phyloP scores from a whole-genome alignment of 192 early-diverging fungal species.

The Coemansia sp. region DNA sequence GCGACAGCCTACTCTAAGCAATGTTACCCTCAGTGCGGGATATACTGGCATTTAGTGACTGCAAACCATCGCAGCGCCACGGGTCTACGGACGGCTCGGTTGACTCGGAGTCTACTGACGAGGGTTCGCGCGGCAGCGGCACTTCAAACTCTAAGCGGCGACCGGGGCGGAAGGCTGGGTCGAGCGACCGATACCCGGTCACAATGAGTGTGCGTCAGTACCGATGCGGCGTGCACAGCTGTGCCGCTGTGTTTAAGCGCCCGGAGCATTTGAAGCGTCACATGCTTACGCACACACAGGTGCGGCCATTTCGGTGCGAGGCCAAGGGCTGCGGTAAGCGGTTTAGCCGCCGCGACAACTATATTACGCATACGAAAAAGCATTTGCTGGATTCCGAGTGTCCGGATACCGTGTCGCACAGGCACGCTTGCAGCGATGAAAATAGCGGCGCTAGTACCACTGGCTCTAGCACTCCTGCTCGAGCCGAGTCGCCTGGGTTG shows the following conservation, averaged over 20 bases:
- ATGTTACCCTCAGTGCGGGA: constrained; percentile 49
- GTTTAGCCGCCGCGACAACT: constrained; percentile 84
- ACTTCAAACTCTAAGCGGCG: constrained; percentile 13
- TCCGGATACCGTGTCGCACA: not conserved
- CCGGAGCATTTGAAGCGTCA: constrained; percentile 86
- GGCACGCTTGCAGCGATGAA: constrained; percentile 1
- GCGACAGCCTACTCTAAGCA: not conserved
- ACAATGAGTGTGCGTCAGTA: constrained; percentile 48
- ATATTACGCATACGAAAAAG: constrained; percentile 42
- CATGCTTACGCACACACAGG: constrained; percentile 82
- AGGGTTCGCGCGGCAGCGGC: not conserved
- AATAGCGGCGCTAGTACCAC: constrained; percentile 3
- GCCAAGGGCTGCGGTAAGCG: constrained; percentile 69
- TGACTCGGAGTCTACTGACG: not conserved
- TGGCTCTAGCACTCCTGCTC: not conserved
- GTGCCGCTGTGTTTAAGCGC: constrained; percentile 71
- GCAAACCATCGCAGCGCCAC: not conserved
- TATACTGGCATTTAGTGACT: constrained; percentile 39
- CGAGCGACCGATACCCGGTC: constrained; percentile 23
- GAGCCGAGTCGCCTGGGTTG: not conserved
- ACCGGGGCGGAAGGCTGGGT: constrained; percentile 46
- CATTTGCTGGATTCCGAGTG: constrained; percentile 12
- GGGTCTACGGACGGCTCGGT: not conserved
- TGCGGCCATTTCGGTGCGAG: constrained; percentile 79
- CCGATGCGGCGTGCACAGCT: constrained; percentile 61